Conservation (phyloP, 176 grass and related monocot species). For the Phyllostachys edulis region DNA sequence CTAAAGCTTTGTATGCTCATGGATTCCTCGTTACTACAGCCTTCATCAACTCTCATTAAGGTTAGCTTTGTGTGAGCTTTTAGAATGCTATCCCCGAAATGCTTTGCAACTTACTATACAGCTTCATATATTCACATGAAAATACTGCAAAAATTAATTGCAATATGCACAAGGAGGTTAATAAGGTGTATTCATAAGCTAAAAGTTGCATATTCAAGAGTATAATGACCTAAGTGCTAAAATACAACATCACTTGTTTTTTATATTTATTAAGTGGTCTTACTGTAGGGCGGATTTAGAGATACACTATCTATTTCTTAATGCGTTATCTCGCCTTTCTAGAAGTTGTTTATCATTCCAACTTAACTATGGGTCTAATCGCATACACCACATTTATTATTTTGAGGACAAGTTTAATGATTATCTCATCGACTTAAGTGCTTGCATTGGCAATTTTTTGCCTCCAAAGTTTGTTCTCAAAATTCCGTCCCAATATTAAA, state of each 20-base stretch:
- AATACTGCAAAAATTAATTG: neutral
- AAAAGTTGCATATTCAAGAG: constrained; percentile 6
- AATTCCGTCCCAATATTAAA: constrained; percentile 3
- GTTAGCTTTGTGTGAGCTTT: too few species aligned
- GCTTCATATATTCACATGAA: neutral
- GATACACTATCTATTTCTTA: neutral
- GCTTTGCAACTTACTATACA: neutral
- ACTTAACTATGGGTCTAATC: neutral
- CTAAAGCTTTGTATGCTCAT: too few species aligned
- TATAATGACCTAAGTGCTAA: neutral
- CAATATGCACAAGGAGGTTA: neutral
- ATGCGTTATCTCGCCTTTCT: neutral
- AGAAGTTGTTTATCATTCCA: neutral
- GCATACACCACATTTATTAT: neutral
- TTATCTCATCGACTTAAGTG: neutral
- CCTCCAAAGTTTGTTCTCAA: neutral
- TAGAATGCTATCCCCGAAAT: too few species aligned
- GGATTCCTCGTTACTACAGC: too few species aligned
- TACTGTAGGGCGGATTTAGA: neutral
- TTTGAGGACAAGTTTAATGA: constrained; percentile 2
- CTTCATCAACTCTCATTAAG: too few species aligned
- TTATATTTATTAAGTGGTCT: neutral
- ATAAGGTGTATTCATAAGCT: neutral
- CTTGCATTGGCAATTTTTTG: neutral
- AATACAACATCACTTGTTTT: neutral